Base-by-base conservation (phyloP, 768 basidiomycete species). In the Leucogyrophana mollusca region DNA sequence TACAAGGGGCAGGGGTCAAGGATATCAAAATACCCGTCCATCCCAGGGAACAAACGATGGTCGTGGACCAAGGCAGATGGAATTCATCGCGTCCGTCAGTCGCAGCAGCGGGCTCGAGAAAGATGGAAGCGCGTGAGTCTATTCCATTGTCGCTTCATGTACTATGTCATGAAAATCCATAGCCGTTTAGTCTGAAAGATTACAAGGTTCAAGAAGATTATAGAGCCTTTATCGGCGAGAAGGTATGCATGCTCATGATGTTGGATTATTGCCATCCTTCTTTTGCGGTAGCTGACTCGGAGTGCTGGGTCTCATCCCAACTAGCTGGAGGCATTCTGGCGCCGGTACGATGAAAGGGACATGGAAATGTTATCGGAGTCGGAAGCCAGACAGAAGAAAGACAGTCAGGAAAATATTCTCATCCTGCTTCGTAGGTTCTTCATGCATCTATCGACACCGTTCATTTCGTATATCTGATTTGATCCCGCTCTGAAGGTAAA, bases 71-170 rank as follows among this genome's bases (percentile, higher is more conserved):
- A 13, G 7, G 13, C 74, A 69, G 35, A 83, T 88, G 81, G 79
- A 85, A 47, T 66, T 77, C 40, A 76, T 90, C 39, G 75, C 87
- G 2, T 86, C 85, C 2, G 78, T 89, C 38, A 90, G 87, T 58
- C 74, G 88, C 33, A 87, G 85, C 55, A 83, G 87, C 53, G 87
- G 88, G 9, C 59, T 89, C 20, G 83, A 84, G 54, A 81, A 78
- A 53, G 85, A 80, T 49, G 87, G 88, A 32, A 83, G 89, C 66
- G 74, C 77, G 88, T 90, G 65, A 76, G 87, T 58, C 20, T 18
- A 38, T 32, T 30, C 40, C 14, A 39, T n/a, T 13, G 24, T 36
- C 40, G 36, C 7, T 27, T 43, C 13, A 9, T 27, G 35, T 39
- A 18, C 23, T 11, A 4, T 23, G 47, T 57, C 53, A 51, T 69